Base-by-base conservation (phyloP, 1,284 basidiomycete species). In the Thecaphora thlaspeos region DNA sequence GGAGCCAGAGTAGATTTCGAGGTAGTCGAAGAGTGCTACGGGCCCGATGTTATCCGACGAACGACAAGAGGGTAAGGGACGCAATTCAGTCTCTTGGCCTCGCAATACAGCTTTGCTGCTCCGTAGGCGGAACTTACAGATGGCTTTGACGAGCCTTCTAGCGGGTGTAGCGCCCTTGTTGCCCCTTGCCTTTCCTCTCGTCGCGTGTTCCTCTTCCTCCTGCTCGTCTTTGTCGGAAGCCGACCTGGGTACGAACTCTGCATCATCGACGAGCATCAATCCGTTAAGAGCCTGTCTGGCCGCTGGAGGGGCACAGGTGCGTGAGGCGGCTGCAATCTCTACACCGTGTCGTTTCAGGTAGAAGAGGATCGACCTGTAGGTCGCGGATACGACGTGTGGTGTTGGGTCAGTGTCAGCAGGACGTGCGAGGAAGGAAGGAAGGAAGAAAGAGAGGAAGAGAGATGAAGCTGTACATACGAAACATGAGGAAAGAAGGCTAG, bases 1-100 rank as follows among this genome's bases (percentile, higher is more conserved):
- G 39, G 54, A 53, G 2, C 75, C 75, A 1, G 75, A 75, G 42
- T 77, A 77, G 44, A 77, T 77, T 42, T 77, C 69, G 23, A 53
- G 44, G 43, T 67, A 67, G 37, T 69, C 60, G 55, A 77, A 77
- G 7, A 76, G 51, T 22, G 38, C 55, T 51, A 37, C 8, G 19
- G 15, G 11, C n/a, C n/a, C n/a, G n/a, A n/a, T n/a, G n/a, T n/a
- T 14, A 15, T 12, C 12, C 15, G 46, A 23, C 22, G n/a, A n/a
- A n/a, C n/a, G n/a, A n/a, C n/a, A n/a, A n/a, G n/a, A n/a, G n/a
- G n/a, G n/a, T n/a, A n/a, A n/a, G n/a, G n/a, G n/a, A n/a, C n/a
- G n/a, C n/a, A n/a, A n/a, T n/a, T n/a, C n/a, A n/a, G n/a, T n/a
- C n/a, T n/a, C n/a, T n/a, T n/a, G n/a, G n/a, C n/a, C n/a, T n/a